Conservation (phyloP, 495 filamentous ascomycete genomes). For the Lophium mytilinum region DNA sequence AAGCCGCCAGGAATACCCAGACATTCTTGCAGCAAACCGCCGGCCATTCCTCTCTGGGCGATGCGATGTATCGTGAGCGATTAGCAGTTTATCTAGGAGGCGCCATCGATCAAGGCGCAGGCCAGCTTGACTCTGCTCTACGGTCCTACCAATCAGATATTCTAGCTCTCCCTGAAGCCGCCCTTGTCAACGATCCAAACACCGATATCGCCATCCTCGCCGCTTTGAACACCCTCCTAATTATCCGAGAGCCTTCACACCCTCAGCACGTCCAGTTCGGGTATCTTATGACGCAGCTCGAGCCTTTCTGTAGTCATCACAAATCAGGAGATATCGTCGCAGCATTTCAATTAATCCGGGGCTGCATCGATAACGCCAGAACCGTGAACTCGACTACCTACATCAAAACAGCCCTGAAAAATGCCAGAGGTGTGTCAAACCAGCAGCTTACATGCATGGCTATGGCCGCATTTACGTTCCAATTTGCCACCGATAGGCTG, state of each 20-base stretch:
- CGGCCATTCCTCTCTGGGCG: conserved; percentile 29
- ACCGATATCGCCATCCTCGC: conserved; percentile 70
- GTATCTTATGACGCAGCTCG: conserved; percentile 53
- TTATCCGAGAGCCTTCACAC: conserved; percentile 59
- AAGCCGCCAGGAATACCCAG: conserved; percentile 42
- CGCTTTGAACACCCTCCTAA: conserved; percentile 71
- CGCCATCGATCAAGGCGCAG: conserved; percentile 70
- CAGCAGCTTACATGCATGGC: conserved; percentile 71
- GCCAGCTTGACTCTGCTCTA: conserved; percentile 58
- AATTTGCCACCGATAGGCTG: conserved; percentile 78
- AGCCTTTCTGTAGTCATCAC: conserved; percentile 58
- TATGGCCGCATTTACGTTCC: conserved; percentile 74
- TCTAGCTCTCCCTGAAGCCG: conserved; percentile 44
- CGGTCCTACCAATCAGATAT: conserved; percentile 52
- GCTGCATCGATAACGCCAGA: conserved; percentile 46
- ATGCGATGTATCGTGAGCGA: conserved; percentile 39
- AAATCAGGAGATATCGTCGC: conserved; percentile 65
- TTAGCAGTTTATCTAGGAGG: conserved; percentile 62
- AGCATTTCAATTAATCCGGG: conserved; percentile 70
- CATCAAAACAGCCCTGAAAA: conserved; percentile 58
- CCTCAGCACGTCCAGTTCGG: conserved; percentile 40
- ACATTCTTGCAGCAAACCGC: conserved; percentile 36
- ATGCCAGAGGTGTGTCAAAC: conserved; percentile 49
- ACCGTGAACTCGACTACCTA: conserved; percentile 70
- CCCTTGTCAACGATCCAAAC: conserved; percentile 41